phyloP scores from a whole-genome alignment of 257 asterid genomes.

The Forsythia viridissima region DNA sequence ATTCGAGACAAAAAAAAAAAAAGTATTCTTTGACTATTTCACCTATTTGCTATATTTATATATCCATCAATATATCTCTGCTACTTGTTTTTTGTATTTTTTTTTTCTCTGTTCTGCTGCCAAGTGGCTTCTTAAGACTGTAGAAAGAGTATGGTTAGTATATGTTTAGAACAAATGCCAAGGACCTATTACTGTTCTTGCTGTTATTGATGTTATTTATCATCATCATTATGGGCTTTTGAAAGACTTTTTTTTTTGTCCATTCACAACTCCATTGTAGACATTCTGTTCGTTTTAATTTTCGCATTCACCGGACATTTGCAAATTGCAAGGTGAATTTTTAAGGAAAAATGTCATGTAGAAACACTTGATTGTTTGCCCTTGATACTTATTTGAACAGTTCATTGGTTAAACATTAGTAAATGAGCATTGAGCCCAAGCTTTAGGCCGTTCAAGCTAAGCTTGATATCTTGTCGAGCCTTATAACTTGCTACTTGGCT shows the following conservation, averaged over 20 bases:
- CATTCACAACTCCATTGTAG: background rate
- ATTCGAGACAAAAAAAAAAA: background rate
- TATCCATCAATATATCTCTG: background rate
- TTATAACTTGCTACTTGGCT: background rate
- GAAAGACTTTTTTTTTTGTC: background rate
- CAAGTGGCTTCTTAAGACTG: background rate
- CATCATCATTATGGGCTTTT: background rate
- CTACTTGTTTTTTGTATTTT: background rate
- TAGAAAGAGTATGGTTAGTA: background rate
- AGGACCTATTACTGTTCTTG: background rate
- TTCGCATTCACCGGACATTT: background rate
- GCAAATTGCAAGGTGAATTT: background rate
- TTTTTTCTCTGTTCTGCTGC: background rate
- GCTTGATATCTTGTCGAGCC: background rate
- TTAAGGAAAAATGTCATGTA: background rate
- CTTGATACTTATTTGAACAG: background rate
- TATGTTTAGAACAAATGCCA: background rate
- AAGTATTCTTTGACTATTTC: background rate
- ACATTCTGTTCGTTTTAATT: background rate
- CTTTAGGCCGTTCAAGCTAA: background rate
- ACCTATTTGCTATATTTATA: background rate
- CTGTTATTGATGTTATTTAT: background rate
- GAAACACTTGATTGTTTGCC: background rate
- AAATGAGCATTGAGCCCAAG: background rate
- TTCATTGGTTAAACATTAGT: background rate